Base-by-base conservation (phyloP, 805 yeast species). In the Torulaspora quercuum region DNA sequence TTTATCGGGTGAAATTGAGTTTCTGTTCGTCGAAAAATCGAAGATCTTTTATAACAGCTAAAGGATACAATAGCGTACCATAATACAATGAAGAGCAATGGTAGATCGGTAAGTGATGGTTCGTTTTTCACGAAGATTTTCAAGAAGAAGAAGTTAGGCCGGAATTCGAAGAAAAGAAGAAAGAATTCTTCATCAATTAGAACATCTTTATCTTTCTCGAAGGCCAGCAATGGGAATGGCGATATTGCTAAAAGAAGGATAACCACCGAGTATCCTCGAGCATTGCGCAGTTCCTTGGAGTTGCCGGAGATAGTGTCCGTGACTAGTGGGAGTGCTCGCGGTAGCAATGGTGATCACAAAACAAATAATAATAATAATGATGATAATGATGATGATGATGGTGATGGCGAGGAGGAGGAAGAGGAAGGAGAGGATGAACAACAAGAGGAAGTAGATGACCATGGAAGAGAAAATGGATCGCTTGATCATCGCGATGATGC, bases 301-400 rank as follows among this genome's bases (percentile, higher is more conserved):
- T 24, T 53, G 17, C 57, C 61, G 5, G 61, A 55, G 15, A 52
- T 52, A 15, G 49, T 42, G 3, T 53, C 58, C 2, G 37, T 55
- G 6, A 49, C 45, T 30, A 48, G 50, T 25, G 35, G 39, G 4
- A 43, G 46, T 19, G 37, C 39, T 15, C 41, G 24, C 16, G 41
- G 36, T 19, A 41, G 26, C 24, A 16, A 8, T 9, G 24, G 29
- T 12, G 35, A 33, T 26, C 25, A 18, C 4, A 30, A 18, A n/a
- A n/a, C n/a, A n/a, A 40, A 38, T 19, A 41, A 28, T 26, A 16
- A 8, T 9, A 25, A 26, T 12, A 36, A 33, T 26, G 29, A 18
- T 5, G 33, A 18, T 15, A 17, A 21, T 7, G 13, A 14, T 15
- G 32, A 24, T 5, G 30, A 31, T 4, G 25, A 19, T 7, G 26